phyloP scores from a whole-genome alignment of 2,329 filamentous ascomycete genomes.

The Dryadomyces quercus-mongolicae region DNA sequence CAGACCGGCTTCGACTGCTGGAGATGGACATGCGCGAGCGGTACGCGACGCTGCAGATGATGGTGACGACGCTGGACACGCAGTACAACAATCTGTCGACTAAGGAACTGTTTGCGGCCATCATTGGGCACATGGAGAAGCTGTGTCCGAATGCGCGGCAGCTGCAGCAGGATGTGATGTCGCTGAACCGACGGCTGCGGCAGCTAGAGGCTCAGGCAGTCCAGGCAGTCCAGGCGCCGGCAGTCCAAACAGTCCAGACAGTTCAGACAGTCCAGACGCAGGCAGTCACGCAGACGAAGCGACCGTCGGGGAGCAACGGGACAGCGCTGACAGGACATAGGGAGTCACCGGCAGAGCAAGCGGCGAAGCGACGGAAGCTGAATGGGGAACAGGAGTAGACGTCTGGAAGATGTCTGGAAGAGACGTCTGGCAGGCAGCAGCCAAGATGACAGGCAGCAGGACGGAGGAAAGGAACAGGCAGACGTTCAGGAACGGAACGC shows the following conservation, averaged over 20 bases:
- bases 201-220: not conserved
- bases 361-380: not conserved
- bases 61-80: conserved; percentile 27
- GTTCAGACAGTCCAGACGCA: too few species aligned
- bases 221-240: too few species aligned
- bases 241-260: not conserved
- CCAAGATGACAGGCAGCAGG: too few species aligned
- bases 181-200: not conserved
- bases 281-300: not conserved
- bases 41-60: conserved; percentile 21
- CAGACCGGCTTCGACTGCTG: too few species aligned
- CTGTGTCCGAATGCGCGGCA: conserved; percentile 15
- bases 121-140: conserved; percentile 24
- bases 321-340: not conserved
- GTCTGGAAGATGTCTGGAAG: too few species aligned
- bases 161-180: conserved; percentile 8
- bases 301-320: not conserved
- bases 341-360: not conserved
- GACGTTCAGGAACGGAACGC: too few species aligned
- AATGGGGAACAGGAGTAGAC: not conserved
- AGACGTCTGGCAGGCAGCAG: too few species aligned
- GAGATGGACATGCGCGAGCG: conserved; percentile 16
- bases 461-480: too few species aligned
- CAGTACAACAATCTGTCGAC: conserved; percentile 39
- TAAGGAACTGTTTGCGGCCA: conserved; percentile 25